Evolutionary conservation across 2,329 filamentous ascomycete genomes (phyloP).

Genomic region (Penicillium sp.): DNA sequence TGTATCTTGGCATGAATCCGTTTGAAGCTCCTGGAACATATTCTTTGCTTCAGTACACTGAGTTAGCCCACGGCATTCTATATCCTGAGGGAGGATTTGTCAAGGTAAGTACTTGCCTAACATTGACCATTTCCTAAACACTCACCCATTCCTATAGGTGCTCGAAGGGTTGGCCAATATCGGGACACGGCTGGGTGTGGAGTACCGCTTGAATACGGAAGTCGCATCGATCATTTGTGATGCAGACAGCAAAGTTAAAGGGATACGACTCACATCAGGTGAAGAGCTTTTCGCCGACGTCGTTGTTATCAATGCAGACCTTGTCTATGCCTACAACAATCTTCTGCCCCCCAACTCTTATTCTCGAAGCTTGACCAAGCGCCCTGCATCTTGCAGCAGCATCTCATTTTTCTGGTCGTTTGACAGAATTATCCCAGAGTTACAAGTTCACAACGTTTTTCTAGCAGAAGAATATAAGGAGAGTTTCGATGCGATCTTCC

Average conservation of each 20-base stretch:
- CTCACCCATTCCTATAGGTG: not conserved
- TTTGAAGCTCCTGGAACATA: slow-evolving; percentile 76
- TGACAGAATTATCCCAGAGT: slow-evolving; percentile 54
- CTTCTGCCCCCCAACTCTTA: slow-evolving; percentile 54
- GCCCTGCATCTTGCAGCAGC: slow-evolving; percentile 66
- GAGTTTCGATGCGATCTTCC: slow-evolving; percentile 76
- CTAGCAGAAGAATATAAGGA: slow-evolving; percentile 70
- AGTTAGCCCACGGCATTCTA: slow-evolving; percentile 74
- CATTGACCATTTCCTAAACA: not conserved
- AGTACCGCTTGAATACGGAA: slow-evolving; percentile 1
- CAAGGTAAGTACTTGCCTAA: slow-evolving; percentile 6
- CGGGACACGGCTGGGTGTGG: not conserved
- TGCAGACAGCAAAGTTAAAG: not conserved
- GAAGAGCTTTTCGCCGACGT: slow-evolving; percentile 63
- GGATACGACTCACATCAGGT: slow-evolving; percentile 52
- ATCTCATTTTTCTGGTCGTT: slow-evolving; percentile 71
- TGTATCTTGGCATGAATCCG: slow-evolving; percentile 82
- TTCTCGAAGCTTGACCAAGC: slow-evolving; percentile 25
- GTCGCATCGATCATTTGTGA: not conserved
- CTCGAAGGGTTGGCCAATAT: not conserved
- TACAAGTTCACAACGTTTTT: slow-evolving; percentile 75
- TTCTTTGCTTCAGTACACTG: slow-evolving; percentile 71
- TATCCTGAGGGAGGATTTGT: slow-evolving; percentile 67
- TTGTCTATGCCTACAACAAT: slow-evolving; percentile 73
- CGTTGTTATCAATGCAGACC: slow-evolving; percentile 70